Evolutionary conservation across 1,139 yeast genomes (phyloP), one percentile per base, ranked within the genome.

Genomic region (Yamadazyma epiphylla): DNA sequence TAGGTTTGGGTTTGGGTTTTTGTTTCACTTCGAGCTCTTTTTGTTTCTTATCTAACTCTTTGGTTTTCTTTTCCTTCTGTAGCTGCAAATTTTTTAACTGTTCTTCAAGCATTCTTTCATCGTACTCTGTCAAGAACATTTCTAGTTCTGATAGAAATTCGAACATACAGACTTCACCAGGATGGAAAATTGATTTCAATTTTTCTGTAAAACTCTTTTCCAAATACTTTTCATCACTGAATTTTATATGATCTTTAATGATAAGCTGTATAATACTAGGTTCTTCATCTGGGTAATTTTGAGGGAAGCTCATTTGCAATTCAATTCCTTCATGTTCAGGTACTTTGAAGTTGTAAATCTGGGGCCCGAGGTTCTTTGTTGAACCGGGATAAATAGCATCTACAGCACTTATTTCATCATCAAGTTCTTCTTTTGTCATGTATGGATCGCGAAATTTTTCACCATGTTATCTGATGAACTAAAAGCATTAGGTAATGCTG

Each of bases 311-410:
- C 32, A 89, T 50, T 42, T 82, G 80, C 11, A 86, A 58, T 3
- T 58, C 54, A 25, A 82, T 59, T 26, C 66, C 67, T 37, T 72
- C 75, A 46, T 83, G 77, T 35, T 71, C 77, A 0, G 96, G 95
- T 1, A 87, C 61, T 8, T 51, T 54, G 21, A 88, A 63, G 16
- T 68, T 69, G 35, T 77, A 75, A 1, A 70, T 49, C 15, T 58
- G 62, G 0, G 68, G 61, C 0, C 57, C 65, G 13, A 58, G 35
- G 12, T 45, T 42, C 10, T 46, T 43, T 2, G 62, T 35, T 43
- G 67, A 66, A 11, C 70, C 84, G 1, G 95, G 96, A 48, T 77
- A 89, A n/a, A 91, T 89, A 3, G 96, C 94, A 39, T 85, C 84
- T 13, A 89, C 78, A 9, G 96, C 94, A 30, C 74, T 77, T 15